Base-by-base conservation (phyloP, 1,284 basidiomycete species). In the Boletus semigastroideus region DNA sequence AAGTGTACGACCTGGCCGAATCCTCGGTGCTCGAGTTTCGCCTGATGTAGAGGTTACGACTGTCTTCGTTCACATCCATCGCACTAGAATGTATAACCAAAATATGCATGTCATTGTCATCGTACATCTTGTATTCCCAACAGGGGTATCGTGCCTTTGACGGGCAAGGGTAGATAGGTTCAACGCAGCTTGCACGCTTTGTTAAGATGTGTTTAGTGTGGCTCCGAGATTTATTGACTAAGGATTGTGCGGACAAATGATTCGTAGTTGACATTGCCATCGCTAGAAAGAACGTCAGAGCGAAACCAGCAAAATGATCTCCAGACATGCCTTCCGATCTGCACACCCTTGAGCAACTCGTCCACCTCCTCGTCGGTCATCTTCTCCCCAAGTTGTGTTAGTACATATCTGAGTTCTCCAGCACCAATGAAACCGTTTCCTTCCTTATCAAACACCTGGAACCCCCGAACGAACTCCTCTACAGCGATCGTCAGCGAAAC, bases 401-500 rank as follows among this genome's bases (percentile, higher is more conserved):
- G 52, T 31, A 62, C 61, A 42, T 62, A 62, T 60, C 62, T 51
- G 44, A 62, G 60, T 30, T 62, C 61, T 27, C 61, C 61, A 1
- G 48, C 61, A 4, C 61, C 61, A 65, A 98, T 98, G 75, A 90
- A 94, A 0, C 96, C 96, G 64, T 97, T 97, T 40, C 93, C 94
- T 58, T 97, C 94, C 75, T 98, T 98, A 74, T 98, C 96, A 61
- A 99, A 99, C 17, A 99, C 96, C 68, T 98, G 95, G 83, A 99
- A 99, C 10, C 95, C 97, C 51, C 96, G 93, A 66, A 98, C 93
- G 75, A 98, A 99, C 70, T 99, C 96, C 79, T 98, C 96, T 95
- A 70, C 9, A 5, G 4, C 7, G 13, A 46, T 3, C 2, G 33
- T 34, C 33, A 34, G 33, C 33, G 14, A 34, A 34, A 34, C 33